Conservation (phyloP, 2,329 filamentous ascomycete genomes). For the Thielaviopsis punctulata region DNA sequence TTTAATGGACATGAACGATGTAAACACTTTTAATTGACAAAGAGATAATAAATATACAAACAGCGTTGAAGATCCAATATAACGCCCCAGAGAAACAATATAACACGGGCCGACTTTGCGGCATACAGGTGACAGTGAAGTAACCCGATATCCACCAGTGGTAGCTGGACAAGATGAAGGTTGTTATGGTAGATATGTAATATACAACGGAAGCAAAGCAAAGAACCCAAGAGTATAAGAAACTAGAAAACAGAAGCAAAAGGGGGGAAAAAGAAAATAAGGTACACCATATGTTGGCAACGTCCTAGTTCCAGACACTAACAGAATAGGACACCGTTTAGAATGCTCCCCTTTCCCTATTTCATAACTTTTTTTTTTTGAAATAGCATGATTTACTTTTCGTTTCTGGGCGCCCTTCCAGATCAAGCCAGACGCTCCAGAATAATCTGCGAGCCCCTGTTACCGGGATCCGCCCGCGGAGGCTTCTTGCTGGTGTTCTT, state of each 20-base stretch:
- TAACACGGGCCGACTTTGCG: neutral
- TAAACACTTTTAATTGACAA: constrained; percentile 1
- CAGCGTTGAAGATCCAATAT: constrained; percentile 11
- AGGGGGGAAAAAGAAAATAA: neutral
- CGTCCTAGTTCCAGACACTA: neutral
- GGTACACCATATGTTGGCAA: neutral
- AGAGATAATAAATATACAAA: neutral
- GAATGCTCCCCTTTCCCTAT: neutral
- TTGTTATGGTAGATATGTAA: neutral
- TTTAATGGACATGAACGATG: too few relatives aligned
- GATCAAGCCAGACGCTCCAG: constrained; percentile 34
- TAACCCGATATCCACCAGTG: neutral
- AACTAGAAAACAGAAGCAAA: constrained; percentile 1
- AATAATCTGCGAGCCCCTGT: constrained; percentile 43
- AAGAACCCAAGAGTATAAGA: constrained; percentile 1
- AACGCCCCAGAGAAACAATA: constrained; percentile 4
- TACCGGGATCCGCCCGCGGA: constrained; percentile 25
- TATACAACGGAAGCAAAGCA: neutral
- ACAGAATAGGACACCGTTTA: neutral
- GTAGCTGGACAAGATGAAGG: neutral
- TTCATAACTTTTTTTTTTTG: constrained; percentile 5
- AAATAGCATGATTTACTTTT: neutral
- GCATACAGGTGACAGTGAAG: constrained; percentile 3
- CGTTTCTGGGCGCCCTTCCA: constrained; percentile 7
- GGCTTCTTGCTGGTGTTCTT: constrained; percentile 24